These are phyloP conservation scores for Fusarium agapanthi DNA, from an alignment of 2,329 filamentous ascomycete genomes.

Conservation along the genomic window DNA sequence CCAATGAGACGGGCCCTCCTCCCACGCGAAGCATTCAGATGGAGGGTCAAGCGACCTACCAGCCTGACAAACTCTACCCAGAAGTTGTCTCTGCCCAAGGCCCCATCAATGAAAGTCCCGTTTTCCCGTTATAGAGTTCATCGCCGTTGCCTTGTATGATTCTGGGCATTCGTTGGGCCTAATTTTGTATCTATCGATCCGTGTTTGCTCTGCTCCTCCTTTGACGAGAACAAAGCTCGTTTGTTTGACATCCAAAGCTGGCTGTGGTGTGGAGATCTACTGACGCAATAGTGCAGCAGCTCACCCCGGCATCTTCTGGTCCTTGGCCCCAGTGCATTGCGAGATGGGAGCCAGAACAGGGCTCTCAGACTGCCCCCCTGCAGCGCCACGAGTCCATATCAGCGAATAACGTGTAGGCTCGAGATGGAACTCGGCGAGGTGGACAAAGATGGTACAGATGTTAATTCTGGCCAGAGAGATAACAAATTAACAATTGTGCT, in stretches of 20 bases:
- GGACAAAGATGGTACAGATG: conserved; percentile 2
- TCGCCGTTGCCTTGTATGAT: neutral
- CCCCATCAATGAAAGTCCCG: conserved; percentile 4
- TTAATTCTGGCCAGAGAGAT: neutral
- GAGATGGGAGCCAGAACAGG: conserved; percentile 31
- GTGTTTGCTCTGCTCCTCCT: conserved; percentile 4
- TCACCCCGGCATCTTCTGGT: conserved; percentile 25
- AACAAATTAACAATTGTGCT: neutral
- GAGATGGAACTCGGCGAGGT: conserved; percentile 10
- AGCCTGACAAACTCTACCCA: conserved; percentile 23
- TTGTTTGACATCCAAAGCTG: conserved; percentile 24
- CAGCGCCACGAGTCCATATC: conserved; percentile 20
- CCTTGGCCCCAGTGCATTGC: conserved; percentile 24
- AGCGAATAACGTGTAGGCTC: conserved; percentile 24
- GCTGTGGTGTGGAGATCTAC: conserved; percentile 33
- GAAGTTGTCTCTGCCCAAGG: conserved; percentile 27
- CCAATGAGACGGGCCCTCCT: conserved; percentile 36
- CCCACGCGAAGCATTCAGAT: conserved; percentile 39
- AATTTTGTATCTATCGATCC: conserved; percentile 2
- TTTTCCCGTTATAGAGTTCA: conserved; percentile 6
- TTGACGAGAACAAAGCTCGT: conserved; percentile 19
- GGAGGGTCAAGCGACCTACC: conserved; percentile 41
- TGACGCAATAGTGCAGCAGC: conserved; percentile 44
- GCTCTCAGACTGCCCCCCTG: conserved; percentile 25
- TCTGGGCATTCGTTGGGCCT: conserved; percentile 10